Evolutionary conservation across 2,329 filamentous ascomycete species (phyloP).

Genomic region (Sporothrix pseudoabietina): DNA sequence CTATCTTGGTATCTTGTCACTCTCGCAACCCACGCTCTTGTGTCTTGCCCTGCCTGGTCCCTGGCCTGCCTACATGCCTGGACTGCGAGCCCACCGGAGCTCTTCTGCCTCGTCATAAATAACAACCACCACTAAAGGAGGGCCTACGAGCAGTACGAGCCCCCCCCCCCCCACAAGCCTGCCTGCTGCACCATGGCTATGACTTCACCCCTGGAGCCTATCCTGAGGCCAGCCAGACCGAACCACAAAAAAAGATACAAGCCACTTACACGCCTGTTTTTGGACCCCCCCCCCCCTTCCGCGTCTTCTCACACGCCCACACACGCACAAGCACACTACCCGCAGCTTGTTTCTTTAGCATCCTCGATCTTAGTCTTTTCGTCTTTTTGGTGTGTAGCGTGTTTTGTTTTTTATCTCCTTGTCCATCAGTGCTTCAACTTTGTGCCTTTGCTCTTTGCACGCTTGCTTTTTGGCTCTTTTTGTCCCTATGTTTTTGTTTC

Average conservation of each 20-base stretch:
- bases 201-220: neutral
- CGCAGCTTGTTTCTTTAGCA: constrained; percentile 6
- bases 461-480: neutral
- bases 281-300: neutral
- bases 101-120: constrained; percentile 29
- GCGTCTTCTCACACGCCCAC: neutral
- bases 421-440: neutral
- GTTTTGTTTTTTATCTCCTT: neutral
- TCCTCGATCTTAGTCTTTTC: constrained; percentile 1
- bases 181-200: neutral
- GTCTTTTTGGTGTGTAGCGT: neutral
- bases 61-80: constrained; percentile 19
- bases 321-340: neutral
- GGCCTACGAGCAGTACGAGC: neutral
- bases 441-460: neutral
- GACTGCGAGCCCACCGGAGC: neutral
- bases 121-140: neutral
- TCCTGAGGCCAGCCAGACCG: constrained; percentile 3
- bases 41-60: neutral
- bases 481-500: neutral
- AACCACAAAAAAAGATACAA: neutral
- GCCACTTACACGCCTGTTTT: constrained; percentile 24
- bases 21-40: neutral
- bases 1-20: constrained; percentile 6
- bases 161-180: neutral